phyloP scores from a whole-genome alignment of 495 filamentous ascomycete genomes.

The Cladorrhinum samala region DNA sequence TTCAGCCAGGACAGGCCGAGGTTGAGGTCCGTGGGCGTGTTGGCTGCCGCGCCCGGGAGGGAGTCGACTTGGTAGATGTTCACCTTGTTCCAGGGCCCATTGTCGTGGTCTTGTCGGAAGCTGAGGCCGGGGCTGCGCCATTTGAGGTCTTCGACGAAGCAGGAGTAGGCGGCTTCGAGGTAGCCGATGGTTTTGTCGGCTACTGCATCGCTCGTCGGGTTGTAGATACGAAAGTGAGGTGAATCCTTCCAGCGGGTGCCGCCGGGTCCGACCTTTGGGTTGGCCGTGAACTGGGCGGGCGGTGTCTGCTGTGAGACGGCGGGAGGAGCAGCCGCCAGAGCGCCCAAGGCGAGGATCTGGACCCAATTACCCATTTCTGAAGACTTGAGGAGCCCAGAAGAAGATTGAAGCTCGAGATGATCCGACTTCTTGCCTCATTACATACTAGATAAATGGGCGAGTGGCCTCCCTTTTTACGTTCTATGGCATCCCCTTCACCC shows the following conservation, averaged over 20 bases:
- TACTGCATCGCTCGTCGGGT: constrained; percentile 20
- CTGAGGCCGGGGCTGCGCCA: constrained; percentile 38
- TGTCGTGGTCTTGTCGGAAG: constrained; percentile 30
- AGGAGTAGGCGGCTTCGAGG: constrained; percentile 39
- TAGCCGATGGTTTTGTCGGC: constrained; percentile 27
- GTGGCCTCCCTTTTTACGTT: background rate
- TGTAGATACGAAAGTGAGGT: constrained; percentile 41
- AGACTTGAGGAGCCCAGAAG: too few relatives aligned
- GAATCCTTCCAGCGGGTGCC: constrained; percentile 33
- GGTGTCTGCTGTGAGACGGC: constrained; percentile 11
- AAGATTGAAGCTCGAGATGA: too few relatives aligned
- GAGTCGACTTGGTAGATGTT: constrained; percentile 37
- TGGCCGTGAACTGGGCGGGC: constrained; percentile 34
- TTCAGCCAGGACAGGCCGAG: constrained; percentile 36
- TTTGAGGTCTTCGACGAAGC: constrained; percentile 35
- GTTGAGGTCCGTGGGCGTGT: constrained; percentile 29
- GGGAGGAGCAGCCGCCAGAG: background rate
- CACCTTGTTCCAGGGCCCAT: constrained; percentile 38
- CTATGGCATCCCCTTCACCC: too few relatives aligned
- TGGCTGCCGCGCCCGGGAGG: constrained; percentile 35
- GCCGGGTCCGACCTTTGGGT: constrained; percentile 34
- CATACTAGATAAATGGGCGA: background rate
- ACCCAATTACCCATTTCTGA: background rate
- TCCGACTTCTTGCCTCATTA: too few relatives aligned
- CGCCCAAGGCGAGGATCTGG: background rate